These are phyloP conservation scores for Crotalaria pallida DNA, from an alignment of 306 rosid genomes.

Conservation along the genomic window DNA sequence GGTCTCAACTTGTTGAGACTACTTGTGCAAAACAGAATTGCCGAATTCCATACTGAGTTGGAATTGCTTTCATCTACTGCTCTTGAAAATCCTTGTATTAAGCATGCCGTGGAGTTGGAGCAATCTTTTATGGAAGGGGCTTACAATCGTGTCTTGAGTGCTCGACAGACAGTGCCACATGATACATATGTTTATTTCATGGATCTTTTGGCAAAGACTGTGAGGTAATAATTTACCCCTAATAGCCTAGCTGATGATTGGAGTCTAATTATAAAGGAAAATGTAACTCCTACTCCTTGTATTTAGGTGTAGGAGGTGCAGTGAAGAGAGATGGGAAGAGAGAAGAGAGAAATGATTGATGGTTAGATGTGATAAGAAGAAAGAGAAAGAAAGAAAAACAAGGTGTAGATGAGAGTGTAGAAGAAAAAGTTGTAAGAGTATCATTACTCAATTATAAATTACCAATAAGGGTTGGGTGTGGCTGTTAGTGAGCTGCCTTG, in stretches of 20 bases:
- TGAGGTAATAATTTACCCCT: conserved; percentile 43
- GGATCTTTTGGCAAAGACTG: conserved; percentile 98
- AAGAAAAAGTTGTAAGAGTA: too few relatives aligned
- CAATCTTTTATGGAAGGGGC: conserved; percentile 99
- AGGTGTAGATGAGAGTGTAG: too few relatives aligned
- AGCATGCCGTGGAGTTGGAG: conserved; percentile 96
- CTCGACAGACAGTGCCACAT: conserved; percentile 89
- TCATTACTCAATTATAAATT: too few relatives aligned
- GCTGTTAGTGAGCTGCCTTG: background rate
- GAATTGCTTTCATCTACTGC: conserved; percentile 82
- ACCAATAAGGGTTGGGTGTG: background rate
- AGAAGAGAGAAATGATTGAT: too few relatives aligned
- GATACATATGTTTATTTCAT: conserved; percentile 83
- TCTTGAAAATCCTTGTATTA: conserved; percentile 86
- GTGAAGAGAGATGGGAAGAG: too few relatives aligned
- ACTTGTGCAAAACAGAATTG: conserved; percentile 96
- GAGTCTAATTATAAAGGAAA: background rate
- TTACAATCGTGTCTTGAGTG: conserved; percentile 91
- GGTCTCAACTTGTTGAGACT: conserved; percentile 97
- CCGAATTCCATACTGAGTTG: conserved; percentile 95
- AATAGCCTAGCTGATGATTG: background rate
- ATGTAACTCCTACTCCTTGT: too few relatives aligned
- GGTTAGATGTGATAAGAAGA: too few relatives aligned
- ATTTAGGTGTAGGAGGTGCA: too few relatives aligned
- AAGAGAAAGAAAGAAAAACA: too few relatives aligned